Percentiles rank a stretch among this genome's conserved stretches.
phyloP scores from a whole-genome alignment of 2,329 filamentous ascomycete genomes.

The Fusarium begoniae region DNA sequence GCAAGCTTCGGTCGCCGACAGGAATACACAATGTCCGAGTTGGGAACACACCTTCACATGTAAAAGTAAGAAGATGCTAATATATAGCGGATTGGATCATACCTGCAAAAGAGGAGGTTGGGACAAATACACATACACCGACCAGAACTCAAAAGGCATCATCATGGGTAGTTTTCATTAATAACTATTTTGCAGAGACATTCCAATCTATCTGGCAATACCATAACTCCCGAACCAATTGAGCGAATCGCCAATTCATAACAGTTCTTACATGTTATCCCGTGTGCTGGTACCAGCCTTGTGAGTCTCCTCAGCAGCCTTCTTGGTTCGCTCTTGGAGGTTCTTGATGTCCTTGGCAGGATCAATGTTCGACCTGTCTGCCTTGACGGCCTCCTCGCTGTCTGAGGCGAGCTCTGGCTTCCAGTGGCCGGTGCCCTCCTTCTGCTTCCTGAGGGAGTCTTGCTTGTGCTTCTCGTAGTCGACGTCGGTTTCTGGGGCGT shows the following conservation, averaged over 20 bases:
- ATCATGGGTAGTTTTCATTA: conserved; percentile 15
- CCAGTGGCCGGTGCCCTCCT: conserved; percentile 77
- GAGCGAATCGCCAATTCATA: not conserved
- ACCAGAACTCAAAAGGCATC: not conserved
- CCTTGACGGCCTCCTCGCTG: conserved; percentile 81
- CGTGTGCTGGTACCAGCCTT: conserved; percentile 60
- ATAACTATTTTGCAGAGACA: conserved; percentile 14
- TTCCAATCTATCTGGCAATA: conserved; percentile 9
- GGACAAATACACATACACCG: not conserved
- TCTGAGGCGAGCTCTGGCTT: conserved; percentile 79
- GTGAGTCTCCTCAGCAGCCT: conserved; percentile 55
- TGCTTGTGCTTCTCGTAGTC: conserved; percentile 68
- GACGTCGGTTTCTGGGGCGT: conserved; percentile 45
- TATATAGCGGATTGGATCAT: not conserved
- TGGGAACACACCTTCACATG: not conserved
- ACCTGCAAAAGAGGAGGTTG: too few species aligned
- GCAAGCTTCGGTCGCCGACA: not conserved
- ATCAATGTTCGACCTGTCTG: conserved; percentile 59
- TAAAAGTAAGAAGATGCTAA: not conserved
- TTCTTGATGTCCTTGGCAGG: conserved; percentile 52
- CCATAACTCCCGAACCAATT: conserved; percentile 13
- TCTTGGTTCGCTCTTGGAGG: conserved; percentile 69
- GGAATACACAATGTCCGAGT: not conserved
- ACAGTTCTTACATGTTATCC: conserved; percentile 51
- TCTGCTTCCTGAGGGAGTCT: conserved; percentile 71